Evolutionary conservation across 768 basidiomycete genomes (phyloP), one percentile per base, ranked within the genome.

Genomic region (Polyporus arcularius): DNA sequence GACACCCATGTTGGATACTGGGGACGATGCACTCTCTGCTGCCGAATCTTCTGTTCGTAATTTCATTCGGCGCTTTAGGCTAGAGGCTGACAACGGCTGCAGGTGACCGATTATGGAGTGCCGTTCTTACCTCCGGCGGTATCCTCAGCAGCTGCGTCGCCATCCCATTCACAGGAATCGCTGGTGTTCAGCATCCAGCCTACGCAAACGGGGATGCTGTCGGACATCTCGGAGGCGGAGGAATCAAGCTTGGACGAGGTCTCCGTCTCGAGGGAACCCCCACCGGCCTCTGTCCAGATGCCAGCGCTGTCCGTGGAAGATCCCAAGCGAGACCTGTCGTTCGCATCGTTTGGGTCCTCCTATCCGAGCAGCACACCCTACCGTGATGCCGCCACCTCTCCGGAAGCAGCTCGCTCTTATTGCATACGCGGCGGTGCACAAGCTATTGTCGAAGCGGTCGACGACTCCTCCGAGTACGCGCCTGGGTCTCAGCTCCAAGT

Each of bases 291-390:
- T 7, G 35, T 7, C 35, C 35, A 35, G 11, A 7, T 35, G 35
- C 35, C 35, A 6, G 35, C 11, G 35, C 35, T 11, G 11, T 35
- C 35, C 3, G 7, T 11, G 35, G 35, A 35, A 7, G 35, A 3
- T 3, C 35, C 35, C 3, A 35, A 35, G 35, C 14, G 4, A 38
- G 35, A 18, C 1, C 16, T 61, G n/a, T 65, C 60, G 6, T 65
- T 58, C 28, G 42, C 55, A 5, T 58, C 62, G 0, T 63, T 63
- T 35, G 65, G 62, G 6, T 66, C 65, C 31, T 55, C 62, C 7
- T 63, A 61, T 21, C 45, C 61, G 15, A 45, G 49, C 47, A 55
- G 41, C 39, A 18, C 35, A 26, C 18, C 11, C 28, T 30, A 26
- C 45, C 28, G 8, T 15, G 35, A 7, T 6, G 11, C 35, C 1